A percentile compares a stretch with the other conserved stretches of the same genome.
Conservation (phyloP, 192 early-diverging fungal species). For the Obelidium mucronatum region DNA sequence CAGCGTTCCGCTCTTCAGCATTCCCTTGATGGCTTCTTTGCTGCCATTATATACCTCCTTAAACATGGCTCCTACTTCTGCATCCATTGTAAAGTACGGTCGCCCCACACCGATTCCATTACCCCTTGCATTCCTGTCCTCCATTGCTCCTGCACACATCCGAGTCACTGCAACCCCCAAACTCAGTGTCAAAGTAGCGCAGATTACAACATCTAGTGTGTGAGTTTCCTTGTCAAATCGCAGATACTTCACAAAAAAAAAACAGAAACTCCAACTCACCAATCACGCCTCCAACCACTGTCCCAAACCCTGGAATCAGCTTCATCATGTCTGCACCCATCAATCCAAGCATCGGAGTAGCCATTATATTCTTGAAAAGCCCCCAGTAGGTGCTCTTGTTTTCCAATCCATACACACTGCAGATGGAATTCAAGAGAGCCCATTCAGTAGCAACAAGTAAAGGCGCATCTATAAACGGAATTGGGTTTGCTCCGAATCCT, state of each 20-base stretch:
- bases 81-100: slow-evolving; percentile 9
- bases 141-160: slow-evolving; percentile 3
- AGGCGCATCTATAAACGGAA: slow-evolving; percentile 24
- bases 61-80: slow-evolving; percentile 6
- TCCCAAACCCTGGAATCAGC: slow-evolving; percentile 27
- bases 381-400: slow-evolving; percentile 20
- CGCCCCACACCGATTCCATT: slow-evolving; percentile 1
- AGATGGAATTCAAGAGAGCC: neutral
- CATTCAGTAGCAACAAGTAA: slow-evolving; percentile 11
- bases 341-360: slow-evolving; percentile 12
- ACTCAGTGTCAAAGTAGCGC: slow-evolving; percentile 17
- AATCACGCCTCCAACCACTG: slow-evolving; percentile 15
- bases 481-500: slow-evolving; percentile 24
- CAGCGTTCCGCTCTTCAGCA: slow-evolving; percentile 10
- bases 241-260: too few species aligned
- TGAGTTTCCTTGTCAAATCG: too few species aligned
- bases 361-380: slow-evolving; percentile 24
- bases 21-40: slow-evolving; percentile 14
- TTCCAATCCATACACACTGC: slow-evolving; percentile 10
- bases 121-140: neutral
- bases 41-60: slow-evolving; percentile 15
- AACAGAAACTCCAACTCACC: too few species aligned
- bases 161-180: slow-evolving; percentile 13
- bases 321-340: slow-evolving; percentile 26
- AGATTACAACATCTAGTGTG: slow-evolving; percentile 31